A percentile compares a stretch with the other conserved stretches of the same genome.
Conservation (phyloP, 2,329 filamentous ascomycete species). For the Alternaria ventricosa region DNA sequence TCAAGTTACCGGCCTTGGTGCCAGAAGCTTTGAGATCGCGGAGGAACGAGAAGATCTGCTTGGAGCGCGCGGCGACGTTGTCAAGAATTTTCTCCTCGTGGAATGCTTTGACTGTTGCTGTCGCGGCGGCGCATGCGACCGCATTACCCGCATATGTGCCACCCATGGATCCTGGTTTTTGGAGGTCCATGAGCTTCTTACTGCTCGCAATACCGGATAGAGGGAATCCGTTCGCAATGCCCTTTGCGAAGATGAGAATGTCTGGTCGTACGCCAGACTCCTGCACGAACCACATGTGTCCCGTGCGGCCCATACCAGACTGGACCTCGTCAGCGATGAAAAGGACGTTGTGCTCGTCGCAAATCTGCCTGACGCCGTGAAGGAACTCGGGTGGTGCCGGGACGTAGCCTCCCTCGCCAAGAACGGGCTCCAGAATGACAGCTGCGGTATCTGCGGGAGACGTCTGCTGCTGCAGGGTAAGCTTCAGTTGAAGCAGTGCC, state of each 20-base stretch:
- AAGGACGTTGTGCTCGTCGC: conserved; percentile 53
- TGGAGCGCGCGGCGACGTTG: conserved; percentile 35
- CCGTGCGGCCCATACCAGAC: conserved; percentile 53
- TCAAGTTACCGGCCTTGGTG: conserved; percentile 35
- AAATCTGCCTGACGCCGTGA: conserved; percentile 49
- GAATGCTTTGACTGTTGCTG: conserved; percentile 33
- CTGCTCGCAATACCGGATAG: conserved; percentile 37
- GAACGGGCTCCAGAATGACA: conserved; percentile 38
- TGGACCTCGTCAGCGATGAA: conserved; percentile 55
- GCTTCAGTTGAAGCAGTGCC: conserved; percentile 33
- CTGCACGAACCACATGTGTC: conserved; percentile 54
- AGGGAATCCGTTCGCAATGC: conserved; percentile 40
- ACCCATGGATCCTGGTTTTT: conserved; percentile 40
- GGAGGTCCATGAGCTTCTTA: conserved; percentile 35
- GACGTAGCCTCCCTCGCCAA: conserved; percentile 40
- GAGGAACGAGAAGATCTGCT: conserved; percentile 36
- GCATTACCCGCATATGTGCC: conserved; percentile 41
- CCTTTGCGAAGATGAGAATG: conserved; percentile 51
- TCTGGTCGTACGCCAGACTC: conserved; percentile 53
- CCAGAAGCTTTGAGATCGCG: conserved; percentile 29
- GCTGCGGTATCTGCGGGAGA: conserved; percentile 37
- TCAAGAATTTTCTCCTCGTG: conserved; percentile 37
- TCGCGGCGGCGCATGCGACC: conserved; percentile 37
- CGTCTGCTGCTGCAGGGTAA: conserved; percentile 36
- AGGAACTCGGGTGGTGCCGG: conserved; percentile 39